These are phyloP conservation scores for Carex sylvatica DNA, from an alignment of 202 grass and related monocot genomes.

Conservation along the genomic window DNA sequence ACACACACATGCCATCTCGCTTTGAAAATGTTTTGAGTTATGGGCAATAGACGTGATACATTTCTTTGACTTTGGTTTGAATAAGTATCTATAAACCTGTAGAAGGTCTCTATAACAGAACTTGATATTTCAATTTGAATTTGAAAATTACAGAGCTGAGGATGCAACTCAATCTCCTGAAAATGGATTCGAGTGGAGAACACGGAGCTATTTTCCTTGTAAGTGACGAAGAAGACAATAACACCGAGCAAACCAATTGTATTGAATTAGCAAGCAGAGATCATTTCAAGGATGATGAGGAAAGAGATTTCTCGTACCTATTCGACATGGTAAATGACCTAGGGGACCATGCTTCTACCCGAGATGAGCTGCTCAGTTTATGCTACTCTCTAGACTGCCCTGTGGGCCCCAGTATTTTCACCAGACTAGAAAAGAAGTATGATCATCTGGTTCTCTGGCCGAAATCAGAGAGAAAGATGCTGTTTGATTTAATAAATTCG, in stretches of 20 bases:
- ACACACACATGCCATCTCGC: neutral
- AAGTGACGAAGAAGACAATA: slow-evolving; percentile 56
- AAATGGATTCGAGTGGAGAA: slow-evolving; percentile 60
- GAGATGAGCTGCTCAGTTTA: slow-evolving; percentile 37
- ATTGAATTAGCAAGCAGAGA: slow-evolving; percentile 40
- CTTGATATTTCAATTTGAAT: slow-evolving; percentile 35
- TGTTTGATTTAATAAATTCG: slow-evolving; percentile 70
- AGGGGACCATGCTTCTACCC: slow-evolving; percentile 39
- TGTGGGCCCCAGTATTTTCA: slow-evolving; percentile 39
- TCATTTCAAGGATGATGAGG: slow-evolving; percentile 67
- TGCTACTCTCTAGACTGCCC: slow-evolving; percentile 49
- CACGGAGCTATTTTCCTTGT: slow-evolving; percentile 28
- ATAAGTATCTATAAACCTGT: neutral
- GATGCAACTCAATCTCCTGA: slow-evolving; percentile 92
- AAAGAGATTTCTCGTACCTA: slow-evolving; percentile 81
- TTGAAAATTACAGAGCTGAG: slow-evolving; percentile 63
- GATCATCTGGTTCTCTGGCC: slow-evolving; percentile 57
- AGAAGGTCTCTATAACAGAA: neutral
- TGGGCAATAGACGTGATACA: neutral
- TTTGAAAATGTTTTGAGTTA: neutral
- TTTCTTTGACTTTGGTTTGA: neutral
- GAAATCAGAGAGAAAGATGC: slow-evolving; percentile 64
- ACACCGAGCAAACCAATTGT: slow-evolving; percentile 27
- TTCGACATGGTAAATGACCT: slow-evolving; percentile 60
- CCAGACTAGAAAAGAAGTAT: slow-evolving; percentile 73